These are phyloP conservation scores for Delitschia confertaspora DNA, from an alignment of 495 filamentous ascomycete genomes.

Conservation along the genomic window DNA sequence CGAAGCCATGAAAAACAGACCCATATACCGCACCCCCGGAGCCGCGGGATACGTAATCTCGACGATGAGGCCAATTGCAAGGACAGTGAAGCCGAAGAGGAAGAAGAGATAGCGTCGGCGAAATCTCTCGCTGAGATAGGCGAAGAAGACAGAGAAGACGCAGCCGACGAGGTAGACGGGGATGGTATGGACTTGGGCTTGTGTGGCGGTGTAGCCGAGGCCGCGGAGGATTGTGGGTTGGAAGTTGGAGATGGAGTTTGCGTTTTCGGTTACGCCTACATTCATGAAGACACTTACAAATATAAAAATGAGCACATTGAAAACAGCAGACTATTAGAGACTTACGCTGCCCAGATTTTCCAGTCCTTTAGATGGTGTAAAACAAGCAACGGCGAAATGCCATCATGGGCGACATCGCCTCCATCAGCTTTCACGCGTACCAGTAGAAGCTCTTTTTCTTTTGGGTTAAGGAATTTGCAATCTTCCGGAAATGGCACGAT, in stretches of 20 bases:
- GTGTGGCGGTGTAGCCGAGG: constrained; percentile 45
- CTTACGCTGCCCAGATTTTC: constrained; percentile 28
- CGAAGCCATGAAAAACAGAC: constrained; percentile 59
- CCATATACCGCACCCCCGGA: constrained; percentile 59
- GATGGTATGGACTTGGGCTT: constrained; percentile 59
- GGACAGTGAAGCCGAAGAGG: constrained; percentile 47
- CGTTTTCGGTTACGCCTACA: constrained; percentile 20
- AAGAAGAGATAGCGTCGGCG: constrained; percentile 53
- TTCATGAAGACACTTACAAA: constrained; percentile 14
- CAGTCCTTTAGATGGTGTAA: constrained; percentile 18
- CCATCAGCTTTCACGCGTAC: constrained; percentile 37
- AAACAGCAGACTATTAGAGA: background rate
- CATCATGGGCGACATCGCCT: constrained; percentile 7
- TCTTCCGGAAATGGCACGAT: constrained; percentile 60
- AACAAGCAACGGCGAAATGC: background rate
- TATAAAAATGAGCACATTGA: background rate
- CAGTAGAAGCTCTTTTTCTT: constrained; percentile 33
- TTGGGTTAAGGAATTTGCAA: constrained; percentile 41
- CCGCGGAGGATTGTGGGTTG: constrained; percentile 45
- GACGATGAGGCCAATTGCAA: constrained; percentile 55
- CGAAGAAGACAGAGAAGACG: constrained; percentile 47
- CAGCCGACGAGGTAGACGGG: constrained; percentile 56
- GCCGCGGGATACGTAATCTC: constrained; percentile 32
- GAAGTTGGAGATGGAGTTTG: constrained; percentile 60
- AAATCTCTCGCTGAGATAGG: constrained; percentile 49